Evolutionary conservation across 768 basidiomycete genomes (phyloP).

Genomic region (Clathrus columnatus): DNA sequence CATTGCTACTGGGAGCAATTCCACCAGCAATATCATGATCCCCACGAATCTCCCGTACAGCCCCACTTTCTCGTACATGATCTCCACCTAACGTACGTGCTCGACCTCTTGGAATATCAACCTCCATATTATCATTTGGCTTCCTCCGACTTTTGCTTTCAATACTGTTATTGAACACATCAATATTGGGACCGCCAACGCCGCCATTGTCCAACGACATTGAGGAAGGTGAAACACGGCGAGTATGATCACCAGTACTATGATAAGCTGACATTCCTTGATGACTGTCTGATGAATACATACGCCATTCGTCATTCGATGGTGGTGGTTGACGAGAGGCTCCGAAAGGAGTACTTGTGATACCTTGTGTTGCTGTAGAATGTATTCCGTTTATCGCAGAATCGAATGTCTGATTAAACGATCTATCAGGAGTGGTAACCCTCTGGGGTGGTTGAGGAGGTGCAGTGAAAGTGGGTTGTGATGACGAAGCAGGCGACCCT

Average conservation of each 20-base stretch:
- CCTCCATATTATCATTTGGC: slow-evolving; percentile 46
- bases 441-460: slow-evolving; percentile 1
- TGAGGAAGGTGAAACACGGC: not conserved
- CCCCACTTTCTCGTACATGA: slow-evolving; percentile 38
- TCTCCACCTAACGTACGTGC: slow-evolving; percentile 68
- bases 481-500: slow-evolving; percentile 11
- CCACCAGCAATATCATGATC: slow-evolving; percentile 2
- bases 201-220: not conserved
- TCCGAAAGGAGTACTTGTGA: not conserved
- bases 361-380: not conserved
- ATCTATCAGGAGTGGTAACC: not conserved
- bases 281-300: not conserved
- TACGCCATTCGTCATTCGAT: not conserved
- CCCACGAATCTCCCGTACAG: slow-evolving; percentile 46
- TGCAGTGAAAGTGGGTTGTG: not conserved
- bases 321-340: not conserved
- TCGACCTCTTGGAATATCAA: slow-evolving; percentile 47
- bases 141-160: slow-evolving; percentile 11
- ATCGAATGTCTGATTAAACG: slow-evolving; percentile 1
- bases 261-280: not conserved
- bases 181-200: not conserved
- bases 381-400: not conserved
- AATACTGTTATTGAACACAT: not conserved
- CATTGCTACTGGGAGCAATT: slow-evolving; percentile 10
- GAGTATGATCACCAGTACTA: not conserved